Percentiles rank a stretch among this genome's conserved stretches.
phyloP scores from a whole-genome alignment of 2,329 filamentous ascomycete genomes.

The Fusarium sp. region DNA sequence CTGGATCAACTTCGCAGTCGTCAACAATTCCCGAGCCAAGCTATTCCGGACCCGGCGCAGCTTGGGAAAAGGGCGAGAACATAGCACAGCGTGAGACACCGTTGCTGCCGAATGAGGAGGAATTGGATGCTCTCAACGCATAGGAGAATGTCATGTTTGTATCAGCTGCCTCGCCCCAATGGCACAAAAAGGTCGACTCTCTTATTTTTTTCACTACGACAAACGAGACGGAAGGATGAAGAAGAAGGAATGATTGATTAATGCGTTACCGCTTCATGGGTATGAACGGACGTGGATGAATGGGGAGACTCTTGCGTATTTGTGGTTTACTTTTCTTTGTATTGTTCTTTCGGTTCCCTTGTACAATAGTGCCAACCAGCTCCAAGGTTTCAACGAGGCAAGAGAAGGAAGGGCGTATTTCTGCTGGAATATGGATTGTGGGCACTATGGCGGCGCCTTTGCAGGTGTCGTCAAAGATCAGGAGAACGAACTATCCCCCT shows the following conservation, averaged over 20 bases:
- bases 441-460: conserved; percentile 21
- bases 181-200: conserved; percentile 12
- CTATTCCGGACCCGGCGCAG: conserved; percentile 59
- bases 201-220: conserved; percentile 5
- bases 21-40: conserved; percentile 54
- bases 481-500: conserved; percentile 4
- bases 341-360: conserved; percentile 10
- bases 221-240: conserved; percentile 13
- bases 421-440: conserved; percentile 29
- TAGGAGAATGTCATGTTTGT: conserved; percentile 37
- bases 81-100: conserved; percentile 50
- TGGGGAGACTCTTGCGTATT: conserved; percentile 21
- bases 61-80: conserved; percentile 62
- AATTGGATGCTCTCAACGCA: conserved; percentile 53
- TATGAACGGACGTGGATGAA: conserved; percentile 16
- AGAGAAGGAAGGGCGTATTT: conserved; percentile 19
- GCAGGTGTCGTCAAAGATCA: conserved; percentile 25
- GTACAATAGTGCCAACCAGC: conserved; percentile 2
- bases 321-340: conserved; percentile 22
- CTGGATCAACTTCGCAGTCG: conserved; percentile 23
- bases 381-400: conserved; percentile 4
- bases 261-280: conserved; percentile 32
- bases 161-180: conserved; percentile 16
- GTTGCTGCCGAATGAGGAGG: conserved; percentile 52
- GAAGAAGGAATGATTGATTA: conserved; percentile 39